A percentile compares a stretch with the other conserved stretches of the same genome.
Conservation (phyloP, 2,329 filamentous ascomycete species). For the Neurospora crassa region DNA sequence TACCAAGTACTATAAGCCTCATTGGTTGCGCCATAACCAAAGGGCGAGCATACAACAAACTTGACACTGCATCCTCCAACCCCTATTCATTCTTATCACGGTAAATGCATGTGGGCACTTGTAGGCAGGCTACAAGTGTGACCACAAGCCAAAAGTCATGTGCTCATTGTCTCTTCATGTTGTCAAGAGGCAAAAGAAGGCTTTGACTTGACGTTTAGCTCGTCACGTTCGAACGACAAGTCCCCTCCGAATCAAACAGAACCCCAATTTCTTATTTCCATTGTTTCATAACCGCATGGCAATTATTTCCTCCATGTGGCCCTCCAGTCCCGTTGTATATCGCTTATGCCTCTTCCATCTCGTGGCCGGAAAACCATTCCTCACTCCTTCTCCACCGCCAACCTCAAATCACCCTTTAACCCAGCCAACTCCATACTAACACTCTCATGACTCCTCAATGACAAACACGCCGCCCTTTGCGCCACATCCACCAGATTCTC, state of each 20-base stretch:
- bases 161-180: background rate
- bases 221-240: background rate
- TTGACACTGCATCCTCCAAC: no score
- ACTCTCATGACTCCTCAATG: conserved; percentile 63
- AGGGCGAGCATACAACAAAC: no score
- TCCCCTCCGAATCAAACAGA: background rate
- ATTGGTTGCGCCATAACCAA: no score
- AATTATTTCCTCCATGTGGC: background rate
- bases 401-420: conserved; percentile 19
- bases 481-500: conserved; percentile 65
- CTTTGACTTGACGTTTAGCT: background rate
- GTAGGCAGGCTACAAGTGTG: no score
- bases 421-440: conserved; percentile 36
- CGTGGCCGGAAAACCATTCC: background rate
- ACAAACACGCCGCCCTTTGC: conserved; percentile 71
- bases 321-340: background rate
- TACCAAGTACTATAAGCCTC: no score
- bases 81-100: no score
- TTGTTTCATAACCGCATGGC: background rate
- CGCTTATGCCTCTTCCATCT: background rate
- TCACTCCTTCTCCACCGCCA: conserved; percentile 9
- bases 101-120: no score
- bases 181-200: background rate
- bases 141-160: no score
- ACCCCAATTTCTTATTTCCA: background rate